Base-by-base conservation (phyloP, 768 basidiomycete species). In the Leccinum subtestaceum region DNA sequence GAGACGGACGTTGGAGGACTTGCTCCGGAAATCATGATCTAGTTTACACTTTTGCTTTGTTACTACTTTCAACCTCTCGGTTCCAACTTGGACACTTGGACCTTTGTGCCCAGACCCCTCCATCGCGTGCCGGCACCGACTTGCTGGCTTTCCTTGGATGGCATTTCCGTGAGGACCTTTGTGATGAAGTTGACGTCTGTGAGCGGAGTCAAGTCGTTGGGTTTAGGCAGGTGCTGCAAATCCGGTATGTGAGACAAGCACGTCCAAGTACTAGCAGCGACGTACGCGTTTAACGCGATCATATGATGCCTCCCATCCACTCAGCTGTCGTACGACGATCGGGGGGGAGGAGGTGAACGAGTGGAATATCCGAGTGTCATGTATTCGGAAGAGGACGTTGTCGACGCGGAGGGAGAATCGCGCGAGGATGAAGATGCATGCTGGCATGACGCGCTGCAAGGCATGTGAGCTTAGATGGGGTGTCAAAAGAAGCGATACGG, bases 371-470 rank as follows among this genome's bases (percentile, higher is more conserved):
- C 97, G 82, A 0, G 95, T 95, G 67, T 99, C 97, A 65, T 83
- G 86, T 38, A 84, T 83, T 46, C 97, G 84, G 76, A 98, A 98
- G 51, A 98, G 84, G 48, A 99, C 96, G 56, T 89, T 84, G 70
- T 99, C 97, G 51, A 99, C 95, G 23, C 97, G 86, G 5, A 99
- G 80, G n/a, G 89, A 93, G 71, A 96, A 93, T 12, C 97, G 85
- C 2, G 86, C 80, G 9, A 99, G 85, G 62, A 98, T 84, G 74
- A 98, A 98, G 61, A 98, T 80, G 55, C 91, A 98, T 8, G 87
- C 88, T 3, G 95, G 94, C 95, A 98, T 99, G 46, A 99, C 95
- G 52, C 97, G 88, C 95, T 98, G 68, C 23, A 29, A 43, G 13
- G 29, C 10, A 27, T 25, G 36, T 60, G 43, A 61, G 56, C 8